These are phyloP conservation scores for Rhodotorula sp. DNA, from an alignment of 1,284 basidiomycete species.

Conservation along the genomic window DNA sequence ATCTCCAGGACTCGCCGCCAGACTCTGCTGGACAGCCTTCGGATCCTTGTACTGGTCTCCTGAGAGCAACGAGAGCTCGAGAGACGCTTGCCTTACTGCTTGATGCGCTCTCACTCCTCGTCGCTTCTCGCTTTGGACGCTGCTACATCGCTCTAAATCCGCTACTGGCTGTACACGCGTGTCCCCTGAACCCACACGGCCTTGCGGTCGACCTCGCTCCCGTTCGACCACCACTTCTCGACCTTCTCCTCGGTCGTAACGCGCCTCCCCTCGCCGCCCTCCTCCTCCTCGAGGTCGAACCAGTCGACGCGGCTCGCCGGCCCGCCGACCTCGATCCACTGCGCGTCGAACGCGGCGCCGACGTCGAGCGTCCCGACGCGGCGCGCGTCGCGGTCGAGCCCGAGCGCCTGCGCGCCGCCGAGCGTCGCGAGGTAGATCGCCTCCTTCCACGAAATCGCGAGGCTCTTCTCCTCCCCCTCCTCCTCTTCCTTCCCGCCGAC, in stretches of 20 bases:
- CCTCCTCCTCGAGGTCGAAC: conserved; percentile 49
- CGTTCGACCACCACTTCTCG: conserved; percentile 86
- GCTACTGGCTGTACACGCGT: conserved; percentile 9
- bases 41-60: no score
- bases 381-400: conserved; percentile 49
- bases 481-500: conserved; percentile 44
- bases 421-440: conserved; percentile 72
- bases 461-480: not conserved
- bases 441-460: conserved; percentile 71
- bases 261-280: not conserved
- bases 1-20: no score
- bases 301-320: conserved; percentile 42
- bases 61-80: no score
- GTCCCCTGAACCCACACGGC: conserved; percentile 73
- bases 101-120: no score
- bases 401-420: conserved; percentile 70
- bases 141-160: no score
- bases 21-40: no score
- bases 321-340: conserved; percentile 60
- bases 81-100: no score
- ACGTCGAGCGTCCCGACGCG: conserved; percentile 61
- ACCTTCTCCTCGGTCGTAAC: conserved; percentile 57
- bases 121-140: not conserved
- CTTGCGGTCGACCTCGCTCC: conserved; percentile 65
- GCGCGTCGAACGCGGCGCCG: conserved; percentile 77